phyloP scores from a whole-genome alignment of 495 filamentous ascomycete species.

The Xylaria nigripes region DNA sequence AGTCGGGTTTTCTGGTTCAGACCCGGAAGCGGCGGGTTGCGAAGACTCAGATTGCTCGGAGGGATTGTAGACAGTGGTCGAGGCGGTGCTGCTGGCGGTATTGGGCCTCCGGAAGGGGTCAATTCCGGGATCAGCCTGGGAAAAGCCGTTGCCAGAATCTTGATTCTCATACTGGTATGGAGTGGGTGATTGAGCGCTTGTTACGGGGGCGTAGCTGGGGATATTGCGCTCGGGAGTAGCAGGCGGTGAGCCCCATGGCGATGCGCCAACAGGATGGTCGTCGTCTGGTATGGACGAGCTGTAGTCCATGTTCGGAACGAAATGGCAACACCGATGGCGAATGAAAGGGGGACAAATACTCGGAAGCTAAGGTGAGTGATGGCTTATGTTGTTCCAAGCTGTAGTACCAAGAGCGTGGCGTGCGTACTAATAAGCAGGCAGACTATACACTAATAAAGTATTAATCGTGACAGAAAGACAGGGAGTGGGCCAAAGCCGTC shows the following conservation, averaged over 20 bases:
- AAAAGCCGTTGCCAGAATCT: slow-evolving; percentile 30
- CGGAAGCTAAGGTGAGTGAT: not conserved
- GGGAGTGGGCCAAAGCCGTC: not conserved
- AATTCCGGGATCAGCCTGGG: slow-evolving; percentile 32
- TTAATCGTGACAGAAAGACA: too few relatives aligned
- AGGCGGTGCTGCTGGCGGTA: slow-evolving; percentile 33
- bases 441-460: too few relatives aligned
- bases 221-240: slow-evolving; percentile 58
- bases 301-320: slow-evolving; percentile 64
- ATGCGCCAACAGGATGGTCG: slow-evolving; percentile 58
- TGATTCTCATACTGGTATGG: slow-evolving; percentile 30
- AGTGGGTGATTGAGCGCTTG: slow-evolving; percentile 25
- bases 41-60: slow-evolving; percentile 27
- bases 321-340: not conserved
- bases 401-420: not conserved
- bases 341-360: not conserved
- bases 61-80: slow-evolving; percentile 18
- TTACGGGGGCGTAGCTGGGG: slow-evolving; percentile 42
- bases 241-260: slow-evolving; percentile 65
- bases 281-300: slow-evolving; percentile 66
- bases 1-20: slow-evolving; percentile 32
- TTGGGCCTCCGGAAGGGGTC: slow-evolving; percentile 32
- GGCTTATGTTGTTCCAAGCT: not conserved
- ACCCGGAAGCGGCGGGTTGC: slow-evolving; percentile 22
- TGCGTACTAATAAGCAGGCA: not conserved